These are phyloP conservation scores for Naematelia encephala DNA, from an alignment of 768 basidiomycete species.

Conservation along the genomic window DNA sequence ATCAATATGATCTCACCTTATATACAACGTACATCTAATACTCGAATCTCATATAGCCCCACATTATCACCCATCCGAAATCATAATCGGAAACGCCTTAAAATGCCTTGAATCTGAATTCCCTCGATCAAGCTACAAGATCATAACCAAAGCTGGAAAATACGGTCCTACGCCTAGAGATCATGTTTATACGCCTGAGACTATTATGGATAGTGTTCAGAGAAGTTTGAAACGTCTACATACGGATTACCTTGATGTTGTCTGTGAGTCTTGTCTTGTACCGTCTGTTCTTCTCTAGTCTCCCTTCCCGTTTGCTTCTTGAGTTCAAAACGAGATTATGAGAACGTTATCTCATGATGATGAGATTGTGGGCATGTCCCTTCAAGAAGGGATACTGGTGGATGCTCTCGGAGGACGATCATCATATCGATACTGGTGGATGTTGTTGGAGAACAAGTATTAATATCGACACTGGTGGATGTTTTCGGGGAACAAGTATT, in stretches of 20 bases:
- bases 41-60: constrained; percentile 24
- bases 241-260: constrained; percentile 48
- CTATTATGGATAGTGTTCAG: constrained; percentile 34
- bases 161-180: constrained; percentile 37
- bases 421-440: too few relatives aligned
- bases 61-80: constrained; percentile 52
- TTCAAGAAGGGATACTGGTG: too few relatives aligned
- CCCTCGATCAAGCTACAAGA: constrained; percentile 43
- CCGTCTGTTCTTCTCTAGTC: too few relatives aligned
- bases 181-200: constrained; percentile 43
- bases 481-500: not conserved
- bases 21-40: not conserved
- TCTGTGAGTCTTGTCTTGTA: constrained; percentile 49
- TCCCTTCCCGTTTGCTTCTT: not conserved
- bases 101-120: constrained; percentile 27
- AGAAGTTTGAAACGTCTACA: constrained; percentile 44
- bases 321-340: too few relatives aligned
- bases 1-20: not conserved
- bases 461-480: too few relatives aligned
- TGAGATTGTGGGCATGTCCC: too few relatives aligned
- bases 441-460: too few relatives aligned
- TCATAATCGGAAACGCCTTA: constrained; percentile 45
- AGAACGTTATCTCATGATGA: too few relatives aligned
- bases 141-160: constrained; percentile 51
- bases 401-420: too few relatives aligned